Percentiles rank a stretch among this genome's conserved stretches.
These are phyloP conservation scores for Debaryomyces castellii DNA, from an alignment of 805 yeast genomes.

Conservation along the genomic window DNA sequence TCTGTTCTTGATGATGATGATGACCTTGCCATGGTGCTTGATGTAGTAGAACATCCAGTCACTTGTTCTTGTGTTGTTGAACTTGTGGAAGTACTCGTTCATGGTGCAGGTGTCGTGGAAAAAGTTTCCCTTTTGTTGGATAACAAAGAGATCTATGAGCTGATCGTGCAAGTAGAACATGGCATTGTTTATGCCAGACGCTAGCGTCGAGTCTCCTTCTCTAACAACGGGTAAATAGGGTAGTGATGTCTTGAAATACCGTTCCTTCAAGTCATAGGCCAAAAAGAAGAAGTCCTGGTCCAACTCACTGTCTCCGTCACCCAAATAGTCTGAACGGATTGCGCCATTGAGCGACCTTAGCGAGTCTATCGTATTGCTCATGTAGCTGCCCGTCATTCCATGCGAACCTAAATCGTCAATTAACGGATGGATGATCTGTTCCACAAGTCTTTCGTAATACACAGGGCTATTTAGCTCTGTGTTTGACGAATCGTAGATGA, in stretches of 20 bases:
- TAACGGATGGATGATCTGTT: slow-evolving; percentile 15
- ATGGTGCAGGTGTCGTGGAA: slow-evolving; percentile 19
- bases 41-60: slow-evolving; percentile 46
- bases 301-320: slow-evolving; percentile 9
- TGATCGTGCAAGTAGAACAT: slow-evolving; percentile 41
- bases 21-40: slow-evolving; percentile 25
- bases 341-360: slow-evolving; percentile 22
- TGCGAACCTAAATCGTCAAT: slow-evolving; percentile 21
- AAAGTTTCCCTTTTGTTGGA: slow-evolving; percentile 19
- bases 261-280: slow-evolving; percentile 24
- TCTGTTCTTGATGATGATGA: slow-evolving; percentile 35
- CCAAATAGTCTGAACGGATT: slow-evolving; percentile 2
- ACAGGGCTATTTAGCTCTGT: slow-evolving; percentile 18
- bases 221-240: slow-evolving; percentile 28
- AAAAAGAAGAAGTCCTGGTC: slow-evolving; percentile 40
- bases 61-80: slow-evolving; percentile 32
- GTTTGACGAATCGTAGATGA: slow-evolving; percentile 30
- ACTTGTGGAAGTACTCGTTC: slow-evolving; percentile 41
- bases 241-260: slow-evolving; percentile 32
- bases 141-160: slow-evolving; percentile 28
- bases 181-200: slow-evolving; percentile 21
- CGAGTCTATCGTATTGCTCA: slow-evolving; percentile 30
- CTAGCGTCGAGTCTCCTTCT: neutral
- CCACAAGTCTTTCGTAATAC: slow-evolving; percentile 23
- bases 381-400: slow-evolving; percentile 14